These are phyloP conservation scores for Colletotrichum higginsianum DNA, from an alignment of 2,329 filamentous ascomycete species.

Conservation along the genomic window DNA sequence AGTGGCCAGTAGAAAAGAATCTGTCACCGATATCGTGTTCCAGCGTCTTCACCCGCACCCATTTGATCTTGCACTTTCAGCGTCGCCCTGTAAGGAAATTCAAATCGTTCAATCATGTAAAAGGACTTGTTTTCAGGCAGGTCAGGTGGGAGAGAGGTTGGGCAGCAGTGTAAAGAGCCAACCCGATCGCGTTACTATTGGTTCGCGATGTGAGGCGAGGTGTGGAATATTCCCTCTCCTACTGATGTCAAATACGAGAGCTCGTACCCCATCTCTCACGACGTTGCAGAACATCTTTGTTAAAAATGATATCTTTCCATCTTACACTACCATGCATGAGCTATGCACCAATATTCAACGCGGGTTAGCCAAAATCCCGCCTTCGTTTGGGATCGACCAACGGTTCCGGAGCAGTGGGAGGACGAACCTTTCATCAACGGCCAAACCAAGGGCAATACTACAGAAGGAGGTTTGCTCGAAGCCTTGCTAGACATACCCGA, in stretches of 20 bases:
- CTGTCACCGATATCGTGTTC: too few relatives aligned
- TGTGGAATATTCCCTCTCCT: rapidly evolving
- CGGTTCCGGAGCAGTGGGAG: background rate
- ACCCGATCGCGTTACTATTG: background rate
- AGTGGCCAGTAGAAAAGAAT: too few relatives aligned
- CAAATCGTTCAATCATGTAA: too few relatives aligned
- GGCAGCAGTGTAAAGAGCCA: background rate
- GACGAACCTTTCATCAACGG: background rate
- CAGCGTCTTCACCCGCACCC: too few relatives aligned
- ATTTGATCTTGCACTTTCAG: too few relatives aligned
- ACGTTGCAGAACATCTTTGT: background rate
- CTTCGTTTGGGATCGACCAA: background rate
- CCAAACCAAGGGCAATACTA: background rate
- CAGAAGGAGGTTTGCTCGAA: background rate
- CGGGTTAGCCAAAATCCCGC: background rate
- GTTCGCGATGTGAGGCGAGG: background rate
- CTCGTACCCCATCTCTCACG: background rate
- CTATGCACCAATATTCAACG: background rate
- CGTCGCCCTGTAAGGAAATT: too few relatives aligned
- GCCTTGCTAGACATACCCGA: background rate
- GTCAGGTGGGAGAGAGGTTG: background rate
- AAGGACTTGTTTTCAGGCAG: too few relatives aligned
- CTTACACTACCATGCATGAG: background rate
- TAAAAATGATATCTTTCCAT: background rate
- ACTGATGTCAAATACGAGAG: background rate